phyloP scores from a whole-genome alignment of 345 rosid genomes.

The Microcos paniculata region DNA sequence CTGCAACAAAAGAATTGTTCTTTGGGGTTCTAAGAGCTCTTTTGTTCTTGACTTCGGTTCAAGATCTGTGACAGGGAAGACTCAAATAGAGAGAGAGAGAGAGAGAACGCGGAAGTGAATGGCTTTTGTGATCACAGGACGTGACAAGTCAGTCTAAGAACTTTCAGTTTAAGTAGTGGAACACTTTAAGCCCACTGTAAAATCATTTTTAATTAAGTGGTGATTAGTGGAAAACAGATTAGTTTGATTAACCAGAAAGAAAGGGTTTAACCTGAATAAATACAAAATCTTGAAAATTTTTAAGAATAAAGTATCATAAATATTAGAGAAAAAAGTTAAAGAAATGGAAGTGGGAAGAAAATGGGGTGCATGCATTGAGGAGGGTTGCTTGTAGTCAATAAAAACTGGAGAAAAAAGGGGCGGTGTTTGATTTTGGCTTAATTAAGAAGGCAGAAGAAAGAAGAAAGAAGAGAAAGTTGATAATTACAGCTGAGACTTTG shows the following conservation, averaged over 20 bases:
- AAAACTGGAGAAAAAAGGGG: background rate
- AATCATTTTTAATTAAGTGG: background rate
- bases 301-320: too few species aligned
- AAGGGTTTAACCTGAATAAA: too few species aligned
- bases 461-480: background rate
- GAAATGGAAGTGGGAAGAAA: too few species aligned
- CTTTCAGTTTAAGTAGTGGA: background rate
- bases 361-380: background rate
- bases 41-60: background rate
- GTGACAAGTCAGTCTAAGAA: background rate
- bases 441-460: background rate
- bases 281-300: too few species aligned
- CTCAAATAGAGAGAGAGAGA: constrained; percentile 9
- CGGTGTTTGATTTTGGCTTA: background rate
- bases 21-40: constrained; percentile 15
- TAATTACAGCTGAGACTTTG: background rate
- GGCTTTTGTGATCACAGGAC: background rate
- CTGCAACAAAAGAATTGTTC: background rate
- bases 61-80: constrained; percentile 1
- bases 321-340: too few species aligned
- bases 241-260: background rate
- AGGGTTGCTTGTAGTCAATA: background rate
- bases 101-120: constrained; percentile 14
- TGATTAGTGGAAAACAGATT: background rate
- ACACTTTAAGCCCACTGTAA: constrained; percentile 22